Percentiles rank a stretch among this genome's conserved stretches.
Conservation (phyloP, 1,284 basidiomycete species). For the Chiua sp. region DNA sequence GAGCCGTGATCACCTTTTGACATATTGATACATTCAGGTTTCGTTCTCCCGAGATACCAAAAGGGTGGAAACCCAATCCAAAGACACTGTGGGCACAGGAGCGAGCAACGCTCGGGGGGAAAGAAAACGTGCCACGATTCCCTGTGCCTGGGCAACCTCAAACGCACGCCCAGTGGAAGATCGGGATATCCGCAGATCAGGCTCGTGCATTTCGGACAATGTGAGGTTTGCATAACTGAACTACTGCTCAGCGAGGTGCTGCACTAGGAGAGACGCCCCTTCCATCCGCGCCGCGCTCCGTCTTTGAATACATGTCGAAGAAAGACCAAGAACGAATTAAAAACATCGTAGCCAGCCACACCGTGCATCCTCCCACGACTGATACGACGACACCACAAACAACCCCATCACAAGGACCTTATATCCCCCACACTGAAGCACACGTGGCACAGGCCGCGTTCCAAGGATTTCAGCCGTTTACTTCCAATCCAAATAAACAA, state of each 20-base stretch:
- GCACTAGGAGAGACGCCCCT: conserved; percentile 84
- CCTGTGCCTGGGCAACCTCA: conserved; percentile 32
- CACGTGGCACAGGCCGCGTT: conserved; percentile 88
- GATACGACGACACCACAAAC: conserved; percentile 25
- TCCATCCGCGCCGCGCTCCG: conserved; percentile 73
- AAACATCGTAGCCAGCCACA: conserved; percentile 51
- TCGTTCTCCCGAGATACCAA: conserved; percentile 78
- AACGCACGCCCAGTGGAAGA: conserved; percentile 55
- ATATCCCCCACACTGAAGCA: conserved; percentile 70
- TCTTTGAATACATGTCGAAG: conserved; percentile 93
- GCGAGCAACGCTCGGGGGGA: conserved; percentile 55
- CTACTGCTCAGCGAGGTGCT: conserved; percentile 66
- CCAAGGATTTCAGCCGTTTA: conserved; percentile 90
- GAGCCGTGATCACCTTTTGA: conserved; percentile 8
- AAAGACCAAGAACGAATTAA: conserved; percentile 90
- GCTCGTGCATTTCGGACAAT: conserved; percentile 43
- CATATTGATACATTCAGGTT: conserved; percentile 60
- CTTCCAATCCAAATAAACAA: conserved; percentile 79
- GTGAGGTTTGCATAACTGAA: not conserved
- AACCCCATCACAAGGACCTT: conserved; percentile 41
- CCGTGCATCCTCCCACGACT: conserved; percentile 28
- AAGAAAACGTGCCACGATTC: conserved; percentile 35
- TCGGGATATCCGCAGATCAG: conserved; percentile 69
- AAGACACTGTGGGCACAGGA: conserved; percentile 72
- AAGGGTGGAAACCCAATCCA: conserved; percentile 88